Evolutionary conservation across 1,284 basidiomycete genomes (phyloP), one percentile per base, ranked within the genome.

Genomic region (Melanopsichium pennsylvanicum): DNA sequence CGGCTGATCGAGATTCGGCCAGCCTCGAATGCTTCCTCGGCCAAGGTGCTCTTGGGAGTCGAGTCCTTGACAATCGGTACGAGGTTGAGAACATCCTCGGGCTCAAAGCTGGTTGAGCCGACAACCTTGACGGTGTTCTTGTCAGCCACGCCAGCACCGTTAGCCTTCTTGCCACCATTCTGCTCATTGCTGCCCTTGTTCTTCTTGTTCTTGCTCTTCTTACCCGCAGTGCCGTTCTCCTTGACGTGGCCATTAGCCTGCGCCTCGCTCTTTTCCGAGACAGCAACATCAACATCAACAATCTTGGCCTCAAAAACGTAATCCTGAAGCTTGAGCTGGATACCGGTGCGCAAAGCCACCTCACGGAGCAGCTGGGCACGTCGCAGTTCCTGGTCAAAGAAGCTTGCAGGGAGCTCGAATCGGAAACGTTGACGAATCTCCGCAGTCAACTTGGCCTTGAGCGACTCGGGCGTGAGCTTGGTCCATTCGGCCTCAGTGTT

Each of bases 21-120:
- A 27, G 83, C 83, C 59, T 84, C 84, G 55, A 86, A 84, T 18
- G 84, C 83, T 70, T 86, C 85, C 57, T 86, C 86, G 21, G 84
- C 84, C 29, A 86, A 80, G 13, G 81, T 62, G 58, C 83, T 83
- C 58, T 82, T 81, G 36, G 84, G 84, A 22, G 83, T 83, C 19
- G 84, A 84, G 26, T 83, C 82, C 74, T 85, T 85, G 74, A 86
- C 81, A 36, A 86, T 69, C 1, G 86, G 86, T 22, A 84, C 75
- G 45, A 86, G 67, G 51, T 84, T 84, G 52, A 86, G 78, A 16
- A 87, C 78, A 63, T 87, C 86, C 31, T 82, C 80, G 4, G 85
- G 82, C 59, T 81, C 82, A 64, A 86, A 86, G 2, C 83, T 83
- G 31, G 78, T 75, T 5, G 81, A 80, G 38, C 77, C 61, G 21